Percentiles rank a stretch among this genome's conserved stretches.
These are phyloP conservation scores for Plasmodium inui DNA, from an alignment of 169 alveolate species.

Conservation along the genomic window DNA sequence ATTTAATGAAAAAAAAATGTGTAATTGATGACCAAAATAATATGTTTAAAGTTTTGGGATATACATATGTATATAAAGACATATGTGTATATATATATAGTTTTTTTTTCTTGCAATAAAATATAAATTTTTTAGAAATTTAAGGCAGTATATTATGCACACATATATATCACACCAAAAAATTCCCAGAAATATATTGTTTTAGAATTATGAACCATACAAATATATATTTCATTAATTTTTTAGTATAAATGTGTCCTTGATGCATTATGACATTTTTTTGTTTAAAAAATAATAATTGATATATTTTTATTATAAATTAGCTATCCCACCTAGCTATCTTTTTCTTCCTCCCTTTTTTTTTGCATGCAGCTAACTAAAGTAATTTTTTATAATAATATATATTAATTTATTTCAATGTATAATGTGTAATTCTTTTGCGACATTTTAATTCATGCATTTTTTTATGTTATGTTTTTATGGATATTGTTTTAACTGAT, in stretches of 20 bases:
- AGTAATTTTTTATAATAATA: neutral
- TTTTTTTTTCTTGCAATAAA: neutral
- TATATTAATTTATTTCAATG: neutral
- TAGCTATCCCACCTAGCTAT: neutral
- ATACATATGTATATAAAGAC: conserved; percentile 15
- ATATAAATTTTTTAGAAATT: neutral
- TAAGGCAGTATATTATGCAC: neutral
- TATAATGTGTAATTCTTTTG: neutral
- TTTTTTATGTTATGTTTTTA: neutral
- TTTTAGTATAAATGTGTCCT: neutral
- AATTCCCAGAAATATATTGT: neutral
- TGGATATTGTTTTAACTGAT: neutral
- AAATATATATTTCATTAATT: neutral
- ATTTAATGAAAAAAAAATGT: neutral
- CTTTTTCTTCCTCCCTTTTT: neutral
- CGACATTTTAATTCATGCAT: neutral
- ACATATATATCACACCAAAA: neutral
- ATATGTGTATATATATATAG: neutral
- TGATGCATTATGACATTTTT: neutral
- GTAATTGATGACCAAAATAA: neutral
- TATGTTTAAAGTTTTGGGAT: neutral
- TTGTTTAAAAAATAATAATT: neutral
- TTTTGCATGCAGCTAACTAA: neutral
- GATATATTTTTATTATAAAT: neutral
- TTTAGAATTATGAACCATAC: neutral